Base-by-base conservation (phyloP, 2,329 filamentous ascomycete genomes). In the Pseudomassariella vexata region DNA sequence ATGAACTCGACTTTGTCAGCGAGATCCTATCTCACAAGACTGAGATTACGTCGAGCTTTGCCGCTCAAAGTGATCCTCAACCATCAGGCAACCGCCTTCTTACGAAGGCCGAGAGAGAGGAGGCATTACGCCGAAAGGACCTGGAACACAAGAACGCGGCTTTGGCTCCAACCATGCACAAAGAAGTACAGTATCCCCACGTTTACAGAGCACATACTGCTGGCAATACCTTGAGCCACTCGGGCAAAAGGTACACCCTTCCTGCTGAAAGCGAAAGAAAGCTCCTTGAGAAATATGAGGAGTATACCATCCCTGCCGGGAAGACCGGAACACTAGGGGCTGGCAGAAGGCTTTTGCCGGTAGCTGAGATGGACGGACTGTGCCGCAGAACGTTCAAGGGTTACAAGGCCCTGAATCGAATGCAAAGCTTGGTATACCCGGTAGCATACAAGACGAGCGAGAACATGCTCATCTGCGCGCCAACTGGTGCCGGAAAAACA, bases 391-490 rank as follows among this genome's bases (percentile, higher is more conserved):
- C 92, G 0, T 98, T 98, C 65, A 85, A 82, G 52, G 89, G 89
- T 0, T 98, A 98, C 67, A 90, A 89, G 60, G 65, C 84, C 3
- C 72, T 98, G 38, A 98, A 98, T 52, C 82, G 94, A 18, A 98
- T 98, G 94, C 92, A 98, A 63, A 96, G 89, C 55, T 68, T 98
- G 28, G 85, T 96, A 1, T 95, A 95, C 49, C 88, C 88, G 1
- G 86, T 98, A 5, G 92, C 89, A 0, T 96, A 98, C 62, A 86
- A 82, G 55, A 95, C 87, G 3, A 95, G 80, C 51, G 92, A 98
- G 61, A 98, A 98, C 47, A 95, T 98, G 90, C 76, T 98, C 31
- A 94, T 98, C 38, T 98, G 92, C 59, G 92, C 92, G 15, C 92
- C 92, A 5, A 98, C 92, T 33, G 92, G 92, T 76, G 89, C 89